Evolutionary conservation across 306 rosid species (phyloP).

Genomic region (Begonia fuchsioides): DNA sequence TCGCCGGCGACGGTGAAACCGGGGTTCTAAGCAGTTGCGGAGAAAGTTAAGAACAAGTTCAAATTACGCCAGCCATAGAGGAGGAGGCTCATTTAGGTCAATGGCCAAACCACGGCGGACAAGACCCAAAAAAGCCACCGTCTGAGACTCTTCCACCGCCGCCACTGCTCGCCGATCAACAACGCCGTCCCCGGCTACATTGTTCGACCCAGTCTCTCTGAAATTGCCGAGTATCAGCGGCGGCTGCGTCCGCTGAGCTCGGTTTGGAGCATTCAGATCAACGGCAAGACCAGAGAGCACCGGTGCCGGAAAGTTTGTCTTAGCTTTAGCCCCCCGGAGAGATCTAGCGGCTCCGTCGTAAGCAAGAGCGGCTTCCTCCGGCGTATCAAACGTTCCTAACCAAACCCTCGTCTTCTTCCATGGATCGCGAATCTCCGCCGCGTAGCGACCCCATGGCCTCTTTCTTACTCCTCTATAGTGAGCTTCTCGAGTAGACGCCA

Average conservation of each 20-base stretch:
- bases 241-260: conserved; percentile 24
- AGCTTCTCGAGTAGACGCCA: conserved; percentile 64
- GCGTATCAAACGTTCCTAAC: conserved; percentile 93
- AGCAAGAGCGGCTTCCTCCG: conserved; percentile 87
- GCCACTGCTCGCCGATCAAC: background rate
- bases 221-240: conserved; percentile 42
- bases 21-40: too few relatives aligned
- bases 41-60: too few relatives aligned
- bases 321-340: conserved; percentile 83
- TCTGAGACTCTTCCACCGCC: conserved; percentile 9
- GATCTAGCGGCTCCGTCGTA: conserved; percentile 97
- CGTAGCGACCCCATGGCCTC: conserved; percentile 98
- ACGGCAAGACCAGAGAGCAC: conserved; percentile 24
- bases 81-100: conserved; percentile 91
- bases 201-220: conserved; percentile 28
- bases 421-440: conserved; percentile 90
- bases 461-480: conserved; percentile 86
- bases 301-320: conserved; percentile 65
- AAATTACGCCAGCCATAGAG: conserved; percentile 51
- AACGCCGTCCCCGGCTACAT: background rate
- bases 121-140: conserved; percentile 54
- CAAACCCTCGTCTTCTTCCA: conserved; percentile 98
- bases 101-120: conserved; percentile 71
- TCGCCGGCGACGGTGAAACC: too few relatives aligned
- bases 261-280: conserved; percentile 49